Percentiles rank a stretch among this genome's conserved stretches.
These are phyloP conservation scores for Thelonectria discophora DNA, from an alignment of 2,329 filamentous ascomycete species.

Conservation along the genomic window DNA sequence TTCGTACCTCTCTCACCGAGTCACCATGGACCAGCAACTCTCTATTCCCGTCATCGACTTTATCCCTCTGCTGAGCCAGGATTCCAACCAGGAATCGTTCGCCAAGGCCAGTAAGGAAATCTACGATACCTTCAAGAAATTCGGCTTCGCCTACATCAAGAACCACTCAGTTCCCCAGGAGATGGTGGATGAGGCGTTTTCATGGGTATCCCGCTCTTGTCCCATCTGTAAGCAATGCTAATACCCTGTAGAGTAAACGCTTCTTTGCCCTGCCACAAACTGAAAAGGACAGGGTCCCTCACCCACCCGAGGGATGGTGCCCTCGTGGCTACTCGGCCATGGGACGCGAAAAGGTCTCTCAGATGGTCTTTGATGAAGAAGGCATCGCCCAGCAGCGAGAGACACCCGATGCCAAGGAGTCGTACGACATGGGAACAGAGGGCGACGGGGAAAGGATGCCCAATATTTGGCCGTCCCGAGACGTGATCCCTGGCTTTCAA, in stretches of 20 bases:
- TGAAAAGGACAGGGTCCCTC: constrained; percentile 44
- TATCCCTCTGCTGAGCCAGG: constrained; percentile 20
- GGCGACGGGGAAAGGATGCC: constrained; percentile 33
- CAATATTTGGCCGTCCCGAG: constrained; percentile 37
- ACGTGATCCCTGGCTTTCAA: constrained; percentile 33
- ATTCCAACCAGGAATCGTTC: constrained; percentile 13
- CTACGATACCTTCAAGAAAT: constrained; percentile 44
- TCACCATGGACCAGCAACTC: constrained; percentile 4
- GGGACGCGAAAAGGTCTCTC: constrained; percentile 45
- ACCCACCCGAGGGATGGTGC: constrained; percentile 43
- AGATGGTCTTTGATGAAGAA: constrained; percentile 44
- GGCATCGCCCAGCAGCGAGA: constrained; percentile 36
- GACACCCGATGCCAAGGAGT: constrained; percentile 51
- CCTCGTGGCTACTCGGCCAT: constrained; percentile 48
- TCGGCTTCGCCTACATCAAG: constrained; percentile 48
- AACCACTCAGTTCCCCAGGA: constrained; percentile 48
- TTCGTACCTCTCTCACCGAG: background rate
- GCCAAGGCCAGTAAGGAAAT: constrained; percentile 30
- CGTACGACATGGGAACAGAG: constrained; percentile 50
- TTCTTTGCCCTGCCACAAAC: constrained; percentile 45
- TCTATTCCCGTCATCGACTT: constrained; percentile 38
- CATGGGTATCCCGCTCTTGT: constrained; percentile 38
- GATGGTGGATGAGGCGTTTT: constrained; percentile 50
- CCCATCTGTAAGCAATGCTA: constrained; percentile 7
- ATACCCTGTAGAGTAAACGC: constrained; percentile 33